phyloP scores from a whole-genome alignment of 495 filamentous ascomycete species.

The Xanthoparmelia taractica region DNA sequence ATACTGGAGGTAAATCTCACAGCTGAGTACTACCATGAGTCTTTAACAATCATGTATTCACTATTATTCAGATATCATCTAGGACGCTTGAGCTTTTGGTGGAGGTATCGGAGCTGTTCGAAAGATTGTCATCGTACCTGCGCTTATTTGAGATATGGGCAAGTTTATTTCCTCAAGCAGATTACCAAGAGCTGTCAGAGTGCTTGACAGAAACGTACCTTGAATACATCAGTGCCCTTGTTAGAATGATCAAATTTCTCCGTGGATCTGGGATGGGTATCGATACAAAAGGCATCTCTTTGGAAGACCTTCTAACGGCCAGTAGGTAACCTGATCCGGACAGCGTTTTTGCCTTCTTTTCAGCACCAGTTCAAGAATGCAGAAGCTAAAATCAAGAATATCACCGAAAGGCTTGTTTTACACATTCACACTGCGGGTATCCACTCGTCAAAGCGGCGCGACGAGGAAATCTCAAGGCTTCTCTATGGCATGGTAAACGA shows the following conservation, averaged over 20 bases:
- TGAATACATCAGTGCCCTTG: not conserved
- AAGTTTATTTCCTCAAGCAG: not conserved
- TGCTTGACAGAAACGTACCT: slow-evolving; percentile 3
- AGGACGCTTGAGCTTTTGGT: not conserved
- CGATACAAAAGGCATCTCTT: not conserved
- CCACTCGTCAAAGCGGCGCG: not conserved
- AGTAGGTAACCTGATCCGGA: not conserved
- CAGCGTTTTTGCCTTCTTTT: not conserved
- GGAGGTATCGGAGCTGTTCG: not conserved
- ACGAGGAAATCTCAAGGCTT: not conserved
- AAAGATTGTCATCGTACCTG: not conserved
- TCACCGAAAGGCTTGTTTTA: not conserved
- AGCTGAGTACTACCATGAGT: not conserved
- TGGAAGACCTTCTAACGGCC: not conserved
- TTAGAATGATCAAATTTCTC: not conserved
- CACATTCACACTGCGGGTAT: slow-evolving; percentile 1
- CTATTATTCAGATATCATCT: not conserved
- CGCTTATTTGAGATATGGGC: not conserved
- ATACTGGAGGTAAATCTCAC: not conserved
- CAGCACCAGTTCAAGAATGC: not conserved
- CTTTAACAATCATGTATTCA: not conserved
- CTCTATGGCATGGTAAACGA: not conserved
- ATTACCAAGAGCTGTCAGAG: not conserved
- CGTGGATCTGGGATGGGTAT: not conserved
- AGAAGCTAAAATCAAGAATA: not conserved